Percentiles rank a stretch among this genome's conserved stretches.
phyloP scores from a whole-genome alignment of 352 stramenopile genomes.

The Globisporangium canariense region DNA sequence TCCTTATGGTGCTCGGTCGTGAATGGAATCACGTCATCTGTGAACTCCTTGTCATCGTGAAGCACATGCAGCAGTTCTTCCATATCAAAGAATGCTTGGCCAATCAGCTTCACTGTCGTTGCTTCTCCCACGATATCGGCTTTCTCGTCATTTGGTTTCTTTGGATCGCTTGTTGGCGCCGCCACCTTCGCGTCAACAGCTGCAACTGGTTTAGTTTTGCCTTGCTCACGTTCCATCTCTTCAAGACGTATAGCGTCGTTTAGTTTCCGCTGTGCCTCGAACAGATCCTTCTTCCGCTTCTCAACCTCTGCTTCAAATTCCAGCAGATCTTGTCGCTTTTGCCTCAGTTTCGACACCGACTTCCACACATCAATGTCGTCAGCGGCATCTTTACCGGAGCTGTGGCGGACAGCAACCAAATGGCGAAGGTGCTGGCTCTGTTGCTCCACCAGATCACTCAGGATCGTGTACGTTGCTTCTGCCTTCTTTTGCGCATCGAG shows the following conservation, averaged over 20 bases:
- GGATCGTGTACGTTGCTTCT: conserved; percentile 21
- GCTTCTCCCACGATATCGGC: not conserved
- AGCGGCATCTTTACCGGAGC: conserved; percentile 16
- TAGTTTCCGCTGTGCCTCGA: conserved; percentile 16
- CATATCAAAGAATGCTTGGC: conserved; percentile 43
- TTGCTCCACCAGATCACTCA: conserved; percentile 35
- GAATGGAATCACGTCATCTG: conserved; percentile 38
- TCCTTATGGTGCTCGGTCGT: conserved; percentile 32
- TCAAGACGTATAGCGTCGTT: conserved; percentile 2
- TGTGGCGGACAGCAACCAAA: conserved; percentile 27
- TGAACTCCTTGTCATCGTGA: conserved; percentile 38
- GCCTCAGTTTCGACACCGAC: conserved; percentile 39
- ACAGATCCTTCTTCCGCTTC: conserved; percentile 6
- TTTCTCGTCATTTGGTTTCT: conserved; percentile 1
- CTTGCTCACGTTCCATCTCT: not conserved
- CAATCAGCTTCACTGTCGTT: conserved; percentile 32
- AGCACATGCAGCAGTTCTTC: conserved; percentile 38
- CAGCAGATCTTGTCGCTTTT: conserved; percentile 34
- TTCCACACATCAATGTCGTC: conserved; percentile 27
- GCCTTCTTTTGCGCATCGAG: conserved; percentile 24
- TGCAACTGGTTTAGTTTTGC: not conserved
- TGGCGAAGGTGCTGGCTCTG: conserved; percentile 34
- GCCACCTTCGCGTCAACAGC: not conserved
- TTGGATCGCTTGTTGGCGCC: not conserved
- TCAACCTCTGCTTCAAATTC: conserved; percentile 36